Evolutionary conservation across 2,329 filamentous ascomycete genomes (phyloP), one percentile per base, ranked within the genome.

Genomic region (Verticillium isaacii): DNA sequence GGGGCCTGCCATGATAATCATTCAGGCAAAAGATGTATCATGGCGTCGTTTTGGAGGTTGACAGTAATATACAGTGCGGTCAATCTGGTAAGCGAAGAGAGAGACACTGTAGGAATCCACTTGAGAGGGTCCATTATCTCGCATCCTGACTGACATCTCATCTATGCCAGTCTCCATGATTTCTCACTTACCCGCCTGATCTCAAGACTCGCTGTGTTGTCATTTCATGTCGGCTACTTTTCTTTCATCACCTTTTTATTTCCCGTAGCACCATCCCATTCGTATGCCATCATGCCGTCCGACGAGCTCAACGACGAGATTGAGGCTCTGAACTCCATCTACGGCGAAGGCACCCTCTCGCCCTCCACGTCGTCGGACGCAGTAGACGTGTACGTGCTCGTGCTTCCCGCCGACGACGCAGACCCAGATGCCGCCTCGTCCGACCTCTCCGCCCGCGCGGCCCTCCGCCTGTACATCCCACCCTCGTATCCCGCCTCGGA

Each of bases 271-370:
- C 5, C 25, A 29, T 29, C 5, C 29, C 1, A 23, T 6, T 29
- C 5, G 5, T 6, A 25, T 25, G 25, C 32, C 58, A 29, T 14
- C 29, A 59, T 59, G 58, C 58, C 41, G 29, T 64, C 64, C 29
- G 64, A 64, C 57, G 64, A 66, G 32, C 59, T 66, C 32, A 73
- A 76, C 57, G 91, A 95, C 75, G 91, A 95, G 72, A 78, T 93
- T 34, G 89, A 89, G 70, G 91, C 89, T 65, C 89, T 95, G 70
- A 95, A 94, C 75, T 91, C 91, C 60, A 95, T 95, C 66, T 95
- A 93, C 75, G 89, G 87, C 66, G 82, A 87, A 57, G 80, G 79
- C n/a, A 89, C 89, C 12, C 79, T 93, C 61, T 62, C 74, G 59
- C 70, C 79, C 54, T 70, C 77, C 62, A 73, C 76, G 25, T 69